Conservation (phyloP, 345 rosid genomes). For the Sonneratia alba region DNA sequence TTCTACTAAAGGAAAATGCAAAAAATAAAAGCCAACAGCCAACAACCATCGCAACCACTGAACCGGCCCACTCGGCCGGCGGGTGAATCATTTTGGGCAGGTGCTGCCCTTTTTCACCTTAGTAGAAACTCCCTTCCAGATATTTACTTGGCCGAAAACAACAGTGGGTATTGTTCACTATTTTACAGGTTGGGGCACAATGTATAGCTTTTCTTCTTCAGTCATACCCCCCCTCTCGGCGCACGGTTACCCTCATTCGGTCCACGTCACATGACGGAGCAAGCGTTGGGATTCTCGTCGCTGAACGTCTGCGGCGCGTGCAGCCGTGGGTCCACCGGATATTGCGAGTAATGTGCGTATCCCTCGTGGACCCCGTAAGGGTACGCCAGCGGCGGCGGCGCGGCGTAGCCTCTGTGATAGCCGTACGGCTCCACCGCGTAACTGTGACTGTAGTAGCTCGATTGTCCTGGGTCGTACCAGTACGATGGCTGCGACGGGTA, state of each 20-base stretch:
- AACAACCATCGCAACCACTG: constrained; percentile 1
- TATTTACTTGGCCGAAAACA: constrained; percentile 1
- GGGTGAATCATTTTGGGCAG: not conserved
- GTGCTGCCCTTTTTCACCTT: not conserved
- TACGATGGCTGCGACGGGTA: constrained; percentile 19
- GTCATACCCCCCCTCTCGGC: not conserved
- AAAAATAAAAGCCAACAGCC: not conserved
- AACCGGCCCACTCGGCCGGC: constrained; percentile 2
- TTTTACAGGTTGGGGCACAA: not conserved
- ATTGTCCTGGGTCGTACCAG: constrained; percentile 7
- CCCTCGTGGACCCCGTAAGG: constrained; percentile 2
- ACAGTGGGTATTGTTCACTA: not conserved
- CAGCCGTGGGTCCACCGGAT: constrained; percentile 12
- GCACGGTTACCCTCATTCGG: not conserved
- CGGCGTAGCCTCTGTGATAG: not conserved
- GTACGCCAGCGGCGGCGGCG: not conserved
- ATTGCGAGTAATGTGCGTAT: not conserved
- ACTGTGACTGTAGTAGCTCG: not conserved
- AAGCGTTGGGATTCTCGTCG: constrained; percentile 15
- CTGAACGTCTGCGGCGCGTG: constrained; percentile 14
- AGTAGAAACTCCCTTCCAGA: not conserved
- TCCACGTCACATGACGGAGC: constrained; percentile 10
- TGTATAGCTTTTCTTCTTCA: not conserved
- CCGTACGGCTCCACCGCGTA: constrained; percentile 10
- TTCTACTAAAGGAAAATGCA: not conserved